phyloP scores from a whole-genome alignment of 164 flowering plant species.

The Houttuynia cordata region DNA sequence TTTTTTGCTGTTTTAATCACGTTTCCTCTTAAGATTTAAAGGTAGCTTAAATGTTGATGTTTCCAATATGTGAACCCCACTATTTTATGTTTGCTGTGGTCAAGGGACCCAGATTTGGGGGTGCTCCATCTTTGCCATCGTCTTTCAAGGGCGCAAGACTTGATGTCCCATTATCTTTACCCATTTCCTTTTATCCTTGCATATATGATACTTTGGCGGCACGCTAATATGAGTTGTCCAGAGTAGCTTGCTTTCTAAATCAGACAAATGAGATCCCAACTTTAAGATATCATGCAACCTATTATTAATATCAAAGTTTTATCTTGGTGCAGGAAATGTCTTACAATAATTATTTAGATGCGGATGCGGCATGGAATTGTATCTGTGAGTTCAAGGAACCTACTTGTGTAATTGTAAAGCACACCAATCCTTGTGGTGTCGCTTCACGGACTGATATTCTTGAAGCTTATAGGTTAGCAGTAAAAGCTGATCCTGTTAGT shows the following conservation, averaged over 20 bases:
- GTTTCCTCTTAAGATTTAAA: neutral
- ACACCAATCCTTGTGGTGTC: conserved; percentile 98
- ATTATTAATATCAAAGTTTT: neutral
- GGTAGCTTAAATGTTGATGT: too few relatives aligned
- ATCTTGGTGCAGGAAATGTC: conserved; percentile 85
- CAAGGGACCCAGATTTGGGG: too few relatives aligned
- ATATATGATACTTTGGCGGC: too few relatives aligned
- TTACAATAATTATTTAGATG: conserved; percentile 92
- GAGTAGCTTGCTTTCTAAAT: too few relatives aligned
- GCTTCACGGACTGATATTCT: conserved; percentile 81
- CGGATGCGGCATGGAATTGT: conserved; percentile 99
- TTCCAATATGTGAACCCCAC: too few relatives aligned
- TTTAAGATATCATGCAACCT: too few relatives aligned
- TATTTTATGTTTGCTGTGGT: too few relatives aligned
- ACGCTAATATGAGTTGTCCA: too few relatives aligned
- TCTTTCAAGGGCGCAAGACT: neutral
- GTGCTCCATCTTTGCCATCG: neutral
- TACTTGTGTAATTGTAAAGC: conserved; percentile 95
- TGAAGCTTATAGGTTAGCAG: conserved; percentile 90
- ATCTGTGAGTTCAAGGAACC: conserved; percentile 84
- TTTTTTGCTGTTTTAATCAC: neutral
- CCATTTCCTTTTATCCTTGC: too few relatives aligned
- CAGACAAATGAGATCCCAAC: too few relatives aligned
- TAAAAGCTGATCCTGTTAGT: conserved; percentile 95
- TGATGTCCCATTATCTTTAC: too few relatives aligned